Base-by-base conservation (phyloP, 78 protist species). In the Planoprotostelium fungivorum region DNA sequence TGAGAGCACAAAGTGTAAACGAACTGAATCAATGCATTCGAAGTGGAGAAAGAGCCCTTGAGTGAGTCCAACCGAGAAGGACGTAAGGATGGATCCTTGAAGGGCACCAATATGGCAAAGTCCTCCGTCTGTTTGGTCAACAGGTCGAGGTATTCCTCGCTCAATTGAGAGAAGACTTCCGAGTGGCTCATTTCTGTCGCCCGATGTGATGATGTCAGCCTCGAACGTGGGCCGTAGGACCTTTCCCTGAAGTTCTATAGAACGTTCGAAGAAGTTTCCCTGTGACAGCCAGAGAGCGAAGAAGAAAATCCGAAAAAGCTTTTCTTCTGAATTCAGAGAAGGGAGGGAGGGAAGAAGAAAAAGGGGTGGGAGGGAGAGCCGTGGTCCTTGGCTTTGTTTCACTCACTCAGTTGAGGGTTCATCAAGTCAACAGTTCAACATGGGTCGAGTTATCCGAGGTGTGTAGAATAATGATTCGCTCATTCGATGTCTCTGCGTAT, bases 361-460 rank as follows among this genome's bases (percentile, higher is more conserved):
- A n/a, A n/a, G n/a, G n/a, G n/a, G n/a, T n/a, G n/a, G n/a, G n/a
- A n/a, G n/a, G n/a, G n/a, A n/a, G n/a, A n/a, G n/a, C n/a, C n/a
- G n/a, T n/a, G n/a, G n/a, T n/a, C n/a, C n/a, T n/a, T n/a, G n/a
- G n/a, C n/a, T n/a, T n/a, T n/a, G n/a, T n/a, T n/a, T n/a, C n/a
- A n/a, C n/a, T n/a, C 73, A 51, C 73, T 51, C 73, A 25, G 73
- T 51, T 51, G 73, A 51, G 73, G 16, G 16, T 51, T 16, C 73
- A 51, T 51, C 73, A 51, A 5, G 73, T 16, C 73, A 51, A 51
- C 73, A 51, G 73, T 51, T 16, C 73, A 51, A 51, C 73, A 87
- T 87, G 88, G 88, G 88, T 87, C 88, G 88, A 39, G 63, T 87
- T 87, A 87, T 87, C 88, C 38, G 88, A 29, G 88, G 88, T 87